A percentile compares a stretch with the other conserved stretches of the same genome.
These are phyloP conservation scores for Ustilago vetiveriae DNA, from an alignment of 1,284 basidiomycete species.

Conservation along the genomic window DNA sequence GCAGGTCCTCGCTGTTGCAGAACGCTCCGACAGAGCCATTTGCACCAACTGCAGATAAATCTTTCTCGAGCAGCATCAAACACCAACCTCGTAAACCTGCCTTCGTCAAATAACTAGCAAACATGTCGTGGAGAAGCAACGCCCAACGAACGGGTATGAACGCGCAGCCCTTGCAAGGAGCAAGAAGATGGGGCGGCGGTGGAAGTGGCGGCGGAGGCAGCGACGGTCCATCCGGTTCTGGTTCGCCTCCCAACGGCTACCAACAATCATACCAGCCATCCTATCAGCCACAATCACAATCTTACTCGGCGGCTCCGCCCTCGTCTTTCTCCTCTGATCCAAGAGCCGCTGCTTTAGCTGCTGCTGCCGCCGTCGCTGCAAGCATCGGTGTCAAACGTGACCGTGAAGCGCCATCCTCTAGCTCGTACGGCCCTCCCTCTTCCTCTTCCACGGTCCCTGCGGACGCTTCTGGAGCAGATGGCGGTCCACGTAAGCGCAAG, in stretches of 20 bases:
- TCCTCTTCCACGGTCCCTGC: slow-evolving; percentile 6
- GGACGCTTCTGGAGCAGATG: slow-evolving; percentile 22
- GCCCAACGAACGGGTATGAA: slow-evolving; percentile 65
- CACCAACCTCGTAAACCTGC: too few relatives aligned
- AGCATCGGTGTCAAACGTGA: slow-evolving; percentile 47
- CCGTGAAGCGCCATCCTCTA: slow-evolving; percentile 10
- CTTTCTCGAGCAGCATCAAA: too few relatives aligned
- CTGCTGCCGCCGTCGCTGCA: slow-evolving; percentile 42
- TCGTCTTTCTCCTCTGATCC: slow-evolving; percentile 24
- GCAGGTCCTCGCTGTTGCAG: too few relatives aligned
- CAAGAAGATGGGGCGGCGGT: slow-evolving; percentile 60
- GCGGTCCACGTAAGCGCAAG: slow-evolving; percentile 60
- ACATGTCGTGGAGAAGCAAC: slow-evolving; percentile 65
- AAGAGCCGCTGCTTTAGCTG: slow-evolving; percentile 30
- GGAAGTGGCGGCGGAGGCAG: slow-evolving; percentile 32
- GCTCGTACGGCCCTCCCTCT: neutral
- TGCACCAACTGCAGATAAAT: too few relatives aligned
- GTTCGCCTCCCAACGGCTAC: slow-evolving; percentile 12
- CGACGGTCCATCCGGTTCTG: slow-evolving; percentile 13
- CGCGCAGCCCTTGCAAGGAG: slow-evolving; percentile 57
- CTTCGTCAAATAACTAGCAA: too few relatives aligned
- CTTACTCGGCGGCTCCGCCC: slow-evolving; percentile 13
- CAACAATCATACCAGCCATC: slow-evolving; percentile 11
- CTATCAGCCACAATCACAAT: slow-evolving; percentile 17
- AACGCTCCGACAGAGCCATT: too few relatives aligned